A percentile compares a stretch with the other conserved stretches of the same genome.
phyloP scores from a whole-genome alignment of 306 rosid genomes.

The Dryas drummondii region DNA sequence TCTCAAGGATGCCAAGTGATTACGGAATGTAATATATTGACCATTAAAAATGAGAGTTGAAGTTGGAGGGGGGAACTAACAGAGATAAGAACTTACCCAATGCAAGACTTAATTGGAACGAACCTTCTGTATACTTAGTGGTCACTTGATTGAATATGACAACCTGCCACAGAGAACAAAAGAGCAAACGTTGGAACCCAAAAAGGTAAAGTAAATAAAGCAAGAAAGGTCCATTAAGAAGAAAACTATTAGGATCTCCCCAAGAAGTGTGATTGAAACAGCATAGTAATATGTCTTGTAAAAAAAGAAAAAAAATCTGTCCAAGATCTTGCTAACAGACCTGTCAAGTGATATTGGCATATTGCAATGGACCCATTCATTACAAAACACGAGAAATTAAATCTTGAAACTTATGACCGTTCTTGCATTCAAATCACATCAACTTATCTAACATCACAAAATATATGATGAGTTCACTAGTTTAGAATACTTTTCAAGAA shows the following conservation, averaged over 20 bases:
- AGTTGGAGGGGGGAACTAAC: constrained; percentile 26
- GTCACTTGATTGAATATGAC: constrained; percentile 92
- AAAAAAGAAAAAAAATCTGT: not conserved
- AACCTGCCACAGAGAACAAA: constrained; percentile 52
- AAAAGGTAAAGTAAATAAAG: not conserved
- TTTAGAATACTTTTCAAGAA: constrained; percentile 13
- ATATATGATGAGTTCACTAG: constrained; percentile 4
- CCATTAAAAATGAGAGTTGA: constrained; percentile 4
- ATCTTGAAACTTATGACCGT: not conserved
- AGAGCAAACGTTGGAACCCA: not conserved
- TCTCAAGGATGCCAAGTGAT: not conserved
- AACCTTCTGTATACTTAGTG: constrained; percentile 72
- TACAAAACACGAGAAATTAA: not conserved
- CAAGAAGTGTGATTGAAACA: not conserved
- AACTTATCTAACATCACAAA: not conserved
- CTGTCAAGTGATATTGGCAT: not conserved
- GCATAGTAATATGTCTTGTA: not conserved
- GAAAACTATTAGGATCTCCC: not conserved
- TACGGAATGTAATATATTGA: constrained; percentile 1
- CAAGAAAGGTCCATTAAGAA: not conserved
- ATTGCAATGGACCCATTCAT: not conserved
- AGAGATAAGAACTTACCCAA: constrained; percentile 51
- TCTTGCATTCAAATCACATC: constrained; percentile 1
- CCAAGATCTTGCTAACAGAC: not conserved
- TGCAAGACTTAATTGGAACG: constrained; percentile 87